Conservation (phyloP, 1,284 basidiomycete species). For the Fomitopsis betulina region DNA sequence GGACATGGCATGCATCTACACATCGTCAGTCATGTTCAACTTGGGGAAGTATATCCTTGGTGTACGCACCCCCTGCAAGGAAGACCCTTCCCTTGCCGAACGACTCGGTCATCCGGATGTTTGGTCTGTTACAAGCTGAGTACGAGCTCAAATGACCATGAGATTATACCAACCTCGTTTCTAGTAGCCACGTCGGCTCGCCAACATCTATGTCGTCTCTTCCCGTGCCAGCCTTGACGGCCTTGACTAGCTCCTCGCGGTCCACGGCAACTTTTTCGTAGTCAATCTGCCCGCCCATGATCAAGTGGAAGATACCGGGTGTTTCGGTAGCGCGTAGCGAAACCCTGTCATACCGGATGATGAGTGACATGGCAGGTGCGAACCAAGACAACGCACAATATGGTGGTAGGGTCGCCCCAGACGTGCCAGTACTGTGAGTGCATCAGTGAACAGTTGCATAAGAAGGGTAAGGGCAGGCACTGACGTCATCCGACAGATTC, state of each 20-base stretch:
- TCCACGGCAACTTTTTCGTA: slow-evolving; percentile 2
- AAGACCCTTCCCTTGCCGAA: slow-evolving; percentile 27
- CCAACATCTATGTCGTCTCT: slow-evolving; percentile 10
- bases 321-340: slow-evolving; percentile 6
- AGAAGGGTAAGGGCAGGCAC: background rate
- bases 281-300: slow-evolving; percentile 6
- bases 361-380: background rate
- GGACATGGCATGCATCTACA: slow-evolving; percentile 25
- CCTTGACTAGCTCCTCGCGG: slow-evolving; percentile 5
- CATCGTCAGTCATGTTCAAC: background rate
- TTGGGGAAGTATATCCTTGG: too few species aligned
- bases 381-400: slow-evolving; percentile 6
- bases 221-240: slow-evolving; percentile 5
- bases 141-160: background rate
- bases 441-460: background rate
- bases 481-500: slow-evolving; percentile 20
- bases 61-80: slow-evolving; percentile 32
- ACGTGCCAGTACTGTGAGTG: slow-evolving; percentile 25
- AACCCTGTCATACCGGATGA: background rate
- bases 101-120: slow-evolving; percentile 28
- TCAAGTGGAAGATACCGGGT: background rate
- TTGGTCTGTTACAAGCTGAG: slow-evolving; percentile 22
- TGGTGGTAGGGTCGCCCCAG: slow-evolving; percentile 19
- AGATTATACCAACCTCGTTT: slow-evolving; percentile 6
- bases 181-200: slow-evolving; percentile 6